Base-by-base conservation (phyloP, 306 rosid species). In the Glycine soja region DNA sequence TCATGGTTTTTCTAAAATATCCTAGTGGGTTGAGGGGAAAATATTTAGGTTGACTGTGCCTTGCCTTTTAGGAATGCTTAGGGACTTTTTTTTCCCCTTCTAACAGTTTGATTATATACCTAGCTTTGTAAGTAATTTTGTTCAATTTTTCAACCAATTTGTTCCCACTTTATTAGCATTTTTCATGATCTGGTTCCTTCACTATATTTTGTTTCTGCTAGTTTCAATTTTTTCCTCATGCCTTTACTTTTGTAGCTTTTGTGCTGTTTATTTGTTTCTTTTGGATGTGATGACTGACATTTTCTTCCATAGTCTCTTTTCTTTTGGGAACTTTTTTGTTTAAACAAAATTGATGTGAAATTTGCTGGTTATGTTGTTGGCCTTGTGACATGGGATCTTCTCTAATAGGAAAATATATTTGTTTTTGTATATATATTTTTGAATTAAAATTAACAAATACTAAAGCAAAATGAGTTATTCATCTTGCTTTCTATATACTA, bases 181-280 rank as follows among this genome's bases (percentile, higher is more conserved):
- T 45, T n/a, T 15, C 14, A 8, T 53, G 32, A 48, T n/a, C 75
- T 43, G 53, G 16, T 45, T 56, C 62, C 11, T 54, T 74, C 6
- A 72, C 24, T 63, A 1, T 43, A 9, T 43, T 71, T 61, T 47
- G 30, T 24, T 24, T 36, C 52, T 61, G 2, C 51, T 70, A 2
- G 11, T 43, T 15, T 45, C 4, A 3, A 13, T 5, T 68, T 19
- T 53, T 24, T 3, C 19, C 13, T 9, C n/a, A 2, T 43, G 19
- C 40, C 36, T 70, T 10, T 54, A 43, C 45, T 53, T 72, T 80
- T 72, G 32, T 58, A 34, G 3, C 42, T 10, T 70, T 11, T 80
- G 43, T 40, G 36, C 12, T 36, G 38, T 51, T 24, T 70, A 2
- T 58, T 66, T 57, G 61, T 43, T 10, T 8, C 59, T 32, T 11